Base-by-base conservation (phyloP, 371 early-diverging fungal species). In the Mucor racemosus region DNA sequence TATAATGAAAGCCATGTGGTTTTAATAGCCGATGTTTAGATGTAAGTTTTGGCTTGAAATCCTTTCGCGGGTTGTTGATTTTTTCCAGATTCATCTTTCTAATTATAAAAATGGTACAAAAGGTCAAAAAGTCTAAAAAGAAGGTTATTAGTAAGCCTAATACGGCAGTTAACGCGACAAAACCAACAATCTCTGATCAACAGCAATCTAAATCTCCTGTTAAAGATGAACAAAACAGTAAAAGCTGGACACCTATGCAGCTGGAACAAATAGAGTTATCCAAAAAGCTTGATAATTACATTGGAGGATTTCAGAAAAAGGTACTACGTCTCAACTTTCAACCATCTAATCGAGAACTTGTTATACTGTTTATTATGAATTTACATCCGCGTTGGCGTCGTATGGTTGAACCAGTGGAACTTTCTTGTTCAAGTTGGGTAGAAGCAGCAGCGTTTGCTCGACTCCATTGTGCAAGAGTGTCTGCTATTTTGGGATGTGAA, bases 371-470 rank as follows among this genome's bases (percentile, higher is more conserved):
- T 46, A 60, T 73, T 0, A 70, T 71, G 64, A 65, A 77, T 44
- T 58, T 77, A 15, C 75, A 71, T 57, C 69, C 75, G 3, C 71
- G 78, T 11, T 77, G 75, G 71, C 73, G 72, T 21, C 73, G 75
- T 6, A 36, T 73, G 7, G 69, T 77, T 0, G 78, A 77, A 46
- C 78, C 72, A 3, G 14, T 67, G 31, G 78, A 75, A 31, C 53
- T 55, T 6, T 50, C 59, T 0, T 69, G 63, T 21, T 36, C 39
- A 0, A 50, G 17, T 26, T 72, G 75, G 75, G 17, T 61, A 46
- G 75, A 77, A 8, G 75, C 73, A 38, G 75, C 75, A 5, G 40
- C 57, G 8, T 46, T 57, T 19, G 75, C 75, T 7, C 48, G 60
- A 9, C 57, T 67, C 26, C 78, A 77, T 60, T 67, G 72, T 14